Base-by-base conservation (phyloP, 257 asterid genomes). In the Cinchona pubescens region DNA sequence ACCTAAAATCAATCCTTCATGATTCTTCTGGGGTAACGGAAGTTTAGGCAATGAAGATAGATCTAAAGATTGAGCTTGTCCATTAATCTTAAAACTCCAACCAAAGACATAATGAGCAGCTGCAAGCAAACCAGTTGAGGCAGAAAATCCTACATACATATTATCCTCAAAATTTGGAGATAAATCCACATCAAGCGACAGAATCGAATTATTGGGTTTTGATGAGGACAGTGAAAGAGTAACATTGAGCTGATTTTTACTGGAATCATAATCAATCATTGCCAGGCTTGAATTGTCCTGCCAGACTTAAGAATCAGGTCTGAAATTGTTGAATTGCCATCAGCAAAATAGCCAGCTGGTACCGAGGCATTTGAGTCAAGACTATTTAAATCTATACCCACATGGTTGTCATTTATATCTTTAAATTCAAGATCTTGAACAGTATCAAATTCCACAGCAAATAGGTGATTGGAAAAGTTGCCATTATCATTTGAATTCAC, bases 61-160 rank as follows among this genome's bases (percentile, higher is more conserved):
- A 72, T 89, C 87, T 40, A 92, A 76, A 6, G 93, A 43, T 61
- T 78, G 67, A 49, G 93, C 85, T 72, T 67, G 65, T 0, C 97
- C 96, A 75, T 89, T 86, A 66, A 82, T 68, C 79, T 76, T 81
- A 80, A 92, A 92, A 82, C 93, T 92, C 97, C 97, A 92, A 45
- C 97, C 96, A 70, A 72, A 81, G 1, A 92, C 68, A 82, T 84
- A 90, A 69, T 92, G 97, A 30, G 90, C 84, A 37, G 95, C 85
- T 32, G 96, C 90, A 40, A 89, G 92, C 75, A 75, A 21, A 40
- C 93, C 95, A 30, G 95, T 90, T 42, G 97, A 89, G 79, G 96
- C 97, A 76, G 97, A 92, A 78, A 92, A 90, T 7, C 97, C 97
- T 67, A 90, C 96, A 70, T 84, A 92, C 96, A 89, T 89, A 32